Conservation (phyloP, 1,139 yeast species). For the Meyerozyma athensensis region DNA sequence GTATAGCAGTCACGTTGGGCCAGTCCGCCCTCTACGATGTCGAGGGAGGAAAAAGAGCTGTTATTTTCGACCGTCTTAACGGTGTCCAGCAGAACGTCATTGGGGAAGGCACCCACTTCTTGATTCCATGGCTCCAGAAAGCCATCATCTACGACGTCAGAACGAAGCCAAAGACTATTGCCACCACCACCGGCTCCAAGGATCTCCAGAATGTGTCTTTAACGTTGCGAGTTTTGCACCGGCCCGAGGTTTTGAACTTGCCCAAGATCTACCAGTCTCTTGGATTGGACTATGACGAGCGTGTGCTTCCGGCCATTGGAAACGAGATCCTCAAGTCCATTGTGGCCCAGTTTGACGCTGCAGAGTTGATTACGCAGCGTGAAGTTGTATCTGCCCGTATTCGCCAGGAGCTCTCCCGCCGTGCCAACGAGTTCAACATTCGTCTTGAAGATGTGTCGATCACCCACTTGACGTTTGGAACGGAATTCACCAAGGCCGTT, state of each 20-base stretch:
- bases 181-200: constrained; percentile 95
- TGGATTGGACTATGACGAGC: constrained; percentile 94
- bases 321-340: constrained; percentile 92
- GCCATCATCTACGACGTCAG: constrained; percentile 89
- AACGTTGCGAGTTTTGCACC: constrained; percentile 87
- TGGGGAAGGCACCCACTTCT: constrained; percentile 96
- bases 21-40: constrained; percentile 87
- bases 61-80: constrained; percentile 82
- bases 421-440: constrained; percentile 88
- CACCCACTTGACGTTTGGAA: constrained; percentile 96
- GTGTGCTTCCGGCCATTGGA: constrained; percentile 95
- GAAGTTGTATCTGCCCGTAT: constrained; percentile 90
- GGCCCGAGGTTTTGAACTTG: constrained; percentile 82
- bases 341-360: constrained; percentile 98
- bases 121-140: constrained; percentile 93
- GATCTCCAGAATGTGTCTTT: constrained; percentile 94
- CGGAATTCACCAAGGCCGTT: constrained; percentile 96
- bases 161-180: constrained; percentile 85
- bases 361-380: constrained; percentile 94
- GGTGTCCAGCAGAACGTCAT: constrained; percentile 86
- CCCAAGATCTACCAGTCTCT: constrained; percentile 86
- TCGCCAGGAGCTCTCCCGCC: constrained; percentile 75
- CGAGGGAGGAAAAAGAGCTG: constrained; percentile 93
- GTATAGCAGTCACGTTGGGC: constrained; percentile 59
- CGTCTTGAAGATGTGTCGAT: constrained; percentile 95